Conservation (phyloP, 768 basidiomycete genomes). For the Hygrophorus russula region DNA sequence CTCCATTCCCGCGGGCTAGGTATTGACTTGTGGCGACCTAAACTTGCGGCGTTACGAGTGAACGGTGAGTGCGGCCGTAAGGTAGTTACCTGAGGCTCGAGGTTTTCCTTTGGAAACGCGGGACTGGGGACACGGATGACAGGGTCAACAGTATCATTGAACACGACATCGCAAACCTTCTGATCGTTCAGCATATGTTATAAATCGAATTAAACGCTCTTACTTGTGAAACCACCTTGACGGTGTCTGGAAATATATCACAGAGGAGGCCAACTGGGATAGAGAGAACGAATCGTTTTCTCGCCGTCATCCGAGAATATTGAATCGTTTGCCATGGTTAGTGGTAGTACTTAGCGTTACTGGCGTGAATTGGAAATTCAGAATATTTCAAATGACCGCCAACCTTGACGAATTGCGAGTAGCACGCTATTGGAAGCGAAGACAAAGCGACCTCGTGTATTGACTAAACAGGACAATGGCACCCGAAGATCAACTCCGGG, state of each 20-base stretch:
- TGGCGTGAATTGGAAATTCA: no score
- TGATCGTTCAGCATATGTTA: not conserved
- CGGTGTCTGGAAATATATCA: not conserved
- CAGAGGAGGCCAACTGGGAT: slow-evolving; percentile 3
- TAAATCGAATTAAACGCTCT: not conserved
- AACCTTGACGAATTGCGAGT: no score
- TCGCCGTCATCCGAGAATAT: slow-evolving; percentile 8
- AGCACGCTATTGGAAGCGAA: no score
- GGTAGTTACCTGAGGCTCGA: slow-evolving; percentile 11
- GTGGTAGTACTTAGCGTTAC: no score
- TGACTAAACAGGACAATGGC: no score
- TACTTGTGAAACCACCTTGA: slow-evolving; percentile 13
- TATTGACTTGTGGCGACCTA: slow-evolving; percentile 13
- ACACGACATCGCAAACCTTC: slow-evolving; percentile 9
- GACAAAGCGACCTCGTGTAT: no score
- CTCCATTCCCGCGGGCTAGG: no score
- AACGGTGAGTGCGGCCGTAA: no score
- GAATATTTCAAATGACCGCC: no score
- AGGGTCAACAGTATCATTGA: not conserved
- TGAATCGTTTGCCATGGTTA: no score
- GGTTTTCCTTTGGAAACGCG: slow-evolving; percentile 13
- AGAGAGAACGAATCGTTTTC: slow-evolving; percentile 6
- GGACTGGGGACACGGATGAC: slow-evolving; percentile 11
- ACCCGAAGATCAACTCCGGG: no score
- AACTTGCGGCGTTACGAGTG: not conserved